These are phyloP conservation scores for Mortierella sp. DNA, from an alignment of 371 early-diverging fungal species.

Conservation along the genomic window DNA sequence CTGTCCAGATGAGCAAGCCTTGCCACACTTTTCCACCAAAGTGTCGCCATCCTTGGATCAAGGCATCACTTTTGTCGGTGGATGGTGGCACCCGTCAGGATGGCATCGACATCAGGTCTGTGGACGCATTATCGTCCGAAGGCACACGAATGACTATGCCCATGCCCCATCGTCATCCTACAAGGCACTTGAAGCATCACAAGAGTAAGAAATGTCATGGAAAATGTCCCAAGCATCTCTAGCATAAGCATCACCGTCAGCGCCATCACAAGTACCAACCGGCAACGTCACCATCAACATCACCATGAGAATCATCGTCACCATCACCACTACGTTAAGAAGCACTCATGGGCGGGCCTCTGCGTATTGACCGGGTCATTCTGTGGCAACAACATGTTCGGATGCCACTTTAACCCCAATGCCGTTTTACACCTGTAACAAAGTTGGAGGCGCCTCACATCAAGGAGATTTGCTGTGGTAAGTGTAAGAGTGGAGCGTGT, in stretches of 20 bases:
- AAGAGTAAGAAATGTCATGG: too few species aligned
- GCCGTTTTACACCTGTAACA: slow-evolving; percentile 10
- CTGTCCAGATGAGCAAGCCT: too few species aligned
- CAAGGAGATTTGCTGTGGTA: not conserved
- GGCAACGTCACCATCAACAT: not conserved
- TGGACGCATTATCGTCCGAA: too few species aligned
- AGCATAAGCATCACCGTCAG: not conserved
- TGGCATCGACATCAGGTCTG: too few species aligned
- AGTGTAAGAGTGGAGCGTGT: not conserved
- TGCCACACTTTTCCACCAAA: too few species aligned
- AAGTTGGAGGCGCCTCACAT: not conserved
- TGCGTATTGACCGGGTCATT: not conserved
- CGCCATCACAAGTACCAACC: too few species aligned
- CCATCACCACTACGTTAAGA: not conserved
- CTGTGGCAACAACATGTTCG: slow-evolving; percentile 25
- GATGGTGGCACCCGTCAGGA: too few species aligned
- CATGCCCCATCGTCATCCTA: too few species aligned
- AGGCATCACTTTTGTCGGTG: too few species aligned
- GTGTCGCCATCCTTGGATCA: too few species aligned
- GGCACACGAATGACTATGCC: too few species aligned
- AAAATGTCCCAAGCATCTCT: too few species aligned
- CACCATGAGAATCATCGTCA: not conserved
- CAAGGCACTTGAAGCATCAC: not conserved
- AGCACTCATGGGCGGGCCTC: slow-evolving; percentile 21
- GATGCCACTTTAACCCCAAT: slow-evolving; percentile 16